Evolutionary conservation across 148 eudicot species (phyloP), one percentile per base, ranked within the genome.

Genomic region (Cornus suecica): DNA sequence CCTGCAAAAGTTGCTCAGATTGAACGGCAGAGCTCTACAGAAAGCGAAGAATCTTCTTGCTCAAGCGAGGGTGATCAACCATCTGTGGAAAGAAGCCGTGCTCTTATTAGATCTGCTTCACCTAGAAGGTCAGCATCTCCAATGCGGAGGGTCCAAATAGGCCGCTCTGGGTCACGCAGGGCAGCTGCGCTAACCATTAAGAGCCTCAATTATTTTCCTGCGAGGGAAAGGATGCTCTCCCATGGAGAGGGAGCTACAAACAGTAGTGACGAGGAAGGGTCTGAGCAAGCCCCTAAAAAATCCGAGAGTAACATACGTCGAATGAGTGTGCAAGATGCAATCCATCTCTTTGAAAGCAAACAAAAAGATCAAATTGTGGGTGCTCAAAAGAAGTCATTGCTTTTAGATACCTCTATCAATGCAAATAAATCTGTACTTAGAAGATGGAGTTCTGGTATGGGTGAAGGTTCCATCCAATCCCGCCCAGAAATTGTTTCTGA

Each of bases 101-200:
- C 94, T 34, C 82, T 88, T 25, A 66, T 74, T 73, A 85, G 99
- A 85, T 87, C 90, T 74, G 97, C 97, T 66, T 84, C 99, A 37
- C 99, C 99, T 28, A 90, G 97, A 88, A 86, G 99, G 80, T 92
- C 99, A 58, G 97, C 99, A 58, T 95, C 99, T 77, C 97, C 99
- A 18, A 91, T 95, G 97, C 80, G 99, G 62, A 90, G 97, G 87
- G 67, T 95, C 48, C 97, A 95, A 86, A 90, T 95, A 48, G 99
- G 99, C 60, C 90, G 93, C 73, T 87, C 97, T 26, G 97, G 97
- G 67, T 88, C 97, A 29, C 94, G 90, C 26, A 88, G 94, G 68
- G 78, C 97, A 23, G 82, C 97, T 80, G 91, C 94, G 10, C 80
- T 95, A 0, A 85, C 97, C 68, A 93, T 95, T 70, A 92, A 88